Evolutionary conservation across 192 early-diverging fungal genomes (phyloP), one percentile per base, ranked within the genome.

Genomic region (Coemansia sp.): DNA sequence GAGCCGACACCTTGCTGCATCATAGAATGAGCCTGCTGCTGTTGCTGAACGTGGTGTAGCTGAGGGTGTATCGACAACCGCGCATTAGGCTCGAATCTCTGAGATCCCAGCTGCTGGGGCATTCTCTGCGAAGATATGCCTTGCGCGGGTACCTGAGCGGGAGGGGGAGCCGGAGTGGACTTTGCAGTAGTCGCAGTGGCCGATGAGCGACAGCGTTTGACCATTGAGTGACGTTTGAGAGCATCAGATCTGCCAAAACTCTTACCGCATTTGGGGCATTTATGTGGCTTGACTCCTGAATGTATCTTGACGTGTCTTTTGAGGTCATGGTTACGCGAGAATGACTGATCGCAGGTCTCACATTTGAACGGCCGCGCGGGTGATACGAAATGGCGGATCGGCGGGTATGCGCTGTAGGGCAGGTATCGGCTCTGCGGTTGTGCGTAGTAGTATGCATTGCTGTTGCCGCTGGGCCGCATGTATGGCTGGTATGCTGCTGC

Each of bases 301-400:
- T 93, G 92, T 4, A 91, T 90, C 62, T 90, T 87, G 75, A 88
- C 86, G 65, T 93, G 92, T 4, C 91, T 80, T 64, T 91, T 90
- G 10, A 90, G 73, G 69, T 93, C 91, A 62, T 91, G 90, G 69
- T 91, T 88, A 51, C 91, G 85, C 34, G 86, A 90, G 69, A 93
- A 93, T 17, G 79, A 79, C 62, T 84, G 77, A 62, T 84, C 79
- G 67, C 85, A 82, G 3, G 75, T 84, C 51, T 82, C 72, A 69
- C 84, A 86, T 64, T 86, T 86, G 76, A 84, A 86, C 10, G 85
- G 85, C 53, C 82, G 72, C 9, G 85, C 75, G 2, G 84, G 84
- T 0, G 82, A 84, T 19, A 84, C 82, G 62, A 84, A 84, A 42
- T 84, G 82, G 21, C 82, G 64, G 27, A 84, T 75, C 14, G 77